Base-by-base conservation (phyloP, 2,329 filamentous ascomycete species). In the Neofusicoccum umdonicola region DNA sequence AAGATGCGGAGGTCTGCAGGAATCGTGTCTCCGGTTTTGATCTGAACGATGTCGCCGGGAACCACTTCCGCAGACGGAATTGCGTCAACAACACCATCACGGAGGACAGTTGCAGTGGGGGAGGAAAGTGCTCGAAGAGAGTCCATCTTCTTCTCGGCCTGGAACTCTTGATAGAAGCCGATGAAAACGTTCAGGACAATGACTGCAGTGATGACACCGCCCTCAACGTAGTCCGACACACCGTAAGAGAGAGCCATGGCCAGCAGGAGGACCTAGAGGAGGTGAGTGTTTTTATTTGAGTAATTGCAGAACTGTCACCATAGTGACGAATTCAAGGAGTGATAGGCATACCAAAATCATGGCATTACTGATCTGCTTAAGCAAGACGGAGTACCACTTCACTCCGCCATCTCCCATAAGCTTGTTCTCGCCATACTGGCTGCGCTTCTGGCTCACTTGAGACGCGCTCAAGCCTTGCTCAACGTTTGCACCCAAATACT, bases 171-270 rank as follows among this genome's bases (percentile, higher is more conserved):
- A n/a, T 47, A 39, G 22, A 52, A 87, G 82, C 87, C 87, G 69
- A 89, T 86, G 69, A 87, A 77, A 66, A 89, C 88, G 78, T 90
- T 90, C 72, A 90, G 84, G 71, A 85, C 73, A 72, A 89, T 88
- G 71, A 89, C 87, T 70, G 85, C 85, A 63, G 85, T 80, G 68
- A 89, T 86, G 67, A 89, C 86, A 68, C 83, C 83, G 68, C 82
- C 87, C 79, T 89, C 87, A 73, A 88, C 82, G 71, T 83, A 88
- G 73, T 88, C 88, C 69, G 81, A 72, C 69, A 90, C 90, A 73
- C 83, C 85, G 77, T 88, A 90, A 66, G 82, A 83, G 52, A 85
- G 80, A 65, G 86, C 87, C 87, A 91, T 91, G 71, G 90, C 90
- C 71, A 91, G 86, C 69, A 92, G 82, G 69, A 93, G 86, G 67